A percentile compares a stretch with the other conserved stretches of the same genome.
Evolutionary conservation across 192 early-diverging fungal genomes (phyloP).

Genomic region (Linnemannia schmuckeri): DNA sequence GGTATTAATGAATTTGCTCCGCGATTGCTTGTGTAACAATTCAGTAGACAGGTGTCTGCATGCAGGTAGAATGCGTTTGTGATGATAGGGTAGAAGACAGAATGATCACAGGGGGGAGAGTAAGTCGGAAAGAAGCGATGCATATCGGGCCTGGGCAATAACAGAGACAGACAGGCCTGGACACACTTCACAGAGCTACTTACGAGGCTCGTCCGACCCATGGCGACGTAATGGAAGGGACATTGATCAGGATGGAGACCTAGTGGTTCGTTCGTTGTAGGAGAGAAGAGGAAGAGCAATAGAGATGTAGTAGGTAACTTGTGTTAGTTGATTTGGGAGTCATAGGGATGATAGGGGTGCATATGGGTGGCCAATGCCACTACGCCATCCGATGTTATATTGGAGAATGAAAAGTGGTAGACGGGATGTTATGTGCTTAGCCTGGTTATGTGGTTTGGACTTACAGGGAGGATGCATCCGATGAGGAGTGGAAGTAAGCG

Average conservation of each 20-base stretch:
- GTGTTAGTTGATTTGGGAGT: no score
- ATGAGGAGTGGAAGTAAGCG: constrained; percentile 39
- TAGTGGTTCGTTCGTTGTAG: not conserved
- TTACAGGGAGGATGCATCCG: constrained; percentile 45
- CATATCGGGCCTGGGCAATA: not conserved
- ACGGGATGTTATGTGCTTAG: no score
- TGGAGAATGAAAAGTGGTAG: no score
- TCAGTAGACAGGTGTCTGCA: not conserved
- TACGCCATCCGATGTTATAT: no score
- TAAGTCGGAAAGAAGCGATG: not conserved
- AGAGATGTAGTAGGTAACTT: not conserved
- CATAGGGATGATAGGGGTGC: not conserved
- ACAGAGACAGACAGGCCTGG: not conserved
- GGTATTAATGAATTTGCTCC: not conserved
- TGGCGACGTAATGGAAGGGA: constrained; percentile 42
- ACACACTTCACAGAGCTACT: not conserved
- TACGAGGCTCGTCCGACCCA: constrained; percentile 36
- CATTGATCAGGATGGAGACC: constrained; percentile 51
- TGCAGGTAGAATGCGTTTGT: not conserved
- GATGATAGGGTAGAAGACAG: not conserved
- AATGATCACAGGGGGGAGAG: no score
- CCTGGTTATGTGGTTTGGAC: not conserved
- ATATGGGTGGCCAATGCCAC: not conserved
- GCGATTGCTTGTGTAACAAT: not conserved
- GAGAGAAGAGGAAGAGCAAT: not conserved